Conservation (phyloP, 2,329 filamentous ascomycete species). For the Westerdykella sp. region DNA sequence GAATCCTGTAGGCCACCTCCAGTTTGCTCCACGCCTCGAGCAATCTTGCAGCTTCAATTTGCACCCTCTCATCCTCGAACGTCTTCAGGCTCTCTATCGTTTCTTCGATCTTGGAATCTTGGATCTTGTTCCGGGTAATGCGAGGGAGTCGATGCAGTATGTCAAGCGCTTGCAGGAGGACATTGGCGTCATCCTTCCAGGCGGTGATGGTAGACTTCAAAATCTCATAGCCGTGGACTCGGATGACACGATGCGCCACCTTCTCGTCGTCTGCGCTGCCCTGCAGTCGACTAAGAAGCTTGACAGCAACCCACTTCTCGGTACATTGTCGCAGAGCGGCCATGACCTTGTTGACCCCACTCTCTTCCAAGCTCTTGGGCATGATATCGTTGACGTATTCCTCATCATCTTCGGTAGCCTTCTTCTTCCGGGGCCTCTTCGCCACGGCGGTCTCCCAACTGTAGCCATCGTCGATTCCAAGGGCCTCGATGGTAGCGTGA, state of each 20-base stretch:
- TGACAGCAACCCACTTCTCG: constrained; percentile 98
- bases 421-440: constrained; percentile 90
- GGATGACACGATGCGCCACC: constrained; percentile 80
- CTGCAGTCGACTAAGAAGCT: constrained; percentile 84
- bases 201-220: constrained; percentile 78
- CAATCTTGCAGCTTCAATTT: constrained; percentile 62
- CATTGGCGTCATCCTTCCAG: constrained; percentile 84
- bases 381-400: constrained; percentile 90
- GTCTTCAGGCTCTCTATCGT: constrained; percentile 63
- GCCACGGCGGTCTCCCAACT: constrained; percentile 86
- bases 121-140: constrained; percentile 92
- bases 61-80: constrained; percentile 69
- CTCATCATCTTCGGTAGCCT: constrained; percentile 82
- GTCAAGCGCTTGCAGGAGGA: constrained; percentile 81
- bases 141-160: constrained; percentile 85
- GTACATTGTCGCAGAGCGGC: constrained; percentile 95
- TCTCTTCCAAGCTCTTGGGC: constrained; percentile 70
- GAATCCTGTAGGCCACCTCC: constrained; percentile 87
- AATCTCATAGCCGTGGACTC: constrained; percentile 96
- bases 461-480: constrained; percentile 89
- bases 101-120: constrained; percentile 88
- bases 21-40: constrained; percentile 83
- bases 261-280: constrained; percentile 73
- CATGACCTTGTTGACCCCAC: constrained; percentile 89
- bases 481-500: constrained; percentile 81